Evolutionary conservation across 78 protist genomes (phyloP).

Genomic region (Creolimax fragrantissima): DNA sequence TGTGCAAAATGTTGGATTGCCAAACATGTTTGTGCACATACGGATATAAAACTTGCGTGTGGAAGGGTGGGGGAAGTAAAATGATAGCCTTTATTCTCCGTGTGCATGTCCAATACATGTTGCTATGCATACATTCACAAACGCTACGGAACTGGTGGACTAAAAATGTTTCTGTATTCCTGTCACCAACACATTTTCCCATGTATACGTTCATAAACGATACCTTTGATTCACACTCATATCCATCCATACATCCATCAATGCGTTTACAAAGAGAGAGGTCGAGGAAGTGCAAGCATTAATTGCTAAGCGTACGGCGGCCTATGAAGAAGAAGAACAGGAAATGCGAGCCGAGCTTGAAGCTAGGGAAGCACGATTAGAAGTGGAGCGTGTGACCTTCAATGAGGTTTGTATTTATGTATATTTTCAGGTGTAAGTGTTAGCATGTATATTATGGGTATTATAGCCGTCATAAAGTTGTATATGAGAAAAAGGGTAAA

Average conservation of each 20-base stretch:
- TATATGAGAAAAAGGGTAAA: too few species aligned
- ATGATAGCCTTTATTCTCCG: too few species aligned
- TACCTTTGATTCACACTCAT: neutral
- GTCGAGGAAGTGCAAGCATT: neutral
- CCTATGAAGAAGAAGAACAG: neutral
- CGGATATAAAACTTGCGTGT: too few species aligned
- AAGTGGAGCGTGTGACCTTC: neutral
- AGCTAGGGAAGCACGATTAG: neutral
- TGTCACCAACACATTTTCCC: neutral
- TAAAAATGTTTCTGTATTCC: too few species aligned
- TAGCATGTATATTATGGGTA: neutral
- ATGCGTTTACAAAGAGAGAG: neutral
- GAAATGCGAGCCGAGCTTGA: neutral
- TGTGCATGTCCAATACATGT: too few species aligned
- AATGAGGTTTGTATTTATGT: neutral
- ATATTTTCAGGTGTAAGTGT: neutral
- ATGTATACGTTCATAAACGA: neutral
- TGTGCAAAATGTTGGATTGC: too few species aligned
- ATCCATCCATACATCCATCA: neutral
- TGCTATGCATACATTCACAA: too few species aligned
- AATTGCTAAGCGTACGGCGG: neutral
- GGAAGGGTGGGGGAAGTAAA: too few species aligned
- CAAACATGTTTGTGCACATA: too few species aligned
- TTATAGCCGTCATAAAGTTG: too few species aligned
- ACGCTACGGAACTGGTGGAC: too few species aligned